A percentile compares a stretch with the other conserved stretches of the same genome.
These are phyloP conservation scores for Vitis hybrid DNA, from an alignment of 177 flowering plant genomes.

Conservation along the genomic window DNA sequence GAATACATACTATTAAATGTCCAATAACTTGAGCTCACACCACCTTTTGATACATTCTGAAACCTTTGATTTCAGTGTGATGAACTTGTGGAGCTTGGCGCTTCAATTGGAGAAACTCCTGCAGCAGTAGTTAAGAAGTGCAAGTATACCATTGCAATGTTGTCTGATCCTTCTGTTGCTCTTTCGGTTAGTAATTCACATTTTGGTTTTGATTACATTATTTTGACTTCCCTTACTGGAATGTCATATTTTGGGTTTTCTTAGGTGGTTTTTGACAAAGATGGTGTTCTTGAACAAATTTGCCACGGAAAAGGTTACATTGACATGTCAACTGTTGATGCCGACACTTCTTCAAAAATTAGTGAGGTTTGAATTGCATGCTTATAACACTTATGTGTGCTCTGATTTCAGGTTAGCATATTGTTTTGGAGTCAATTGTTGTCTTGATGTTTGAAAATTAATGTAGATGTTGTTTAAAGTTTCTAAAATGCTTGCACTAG, in stretches of 20 bases:
- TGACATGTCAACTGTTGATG: slow-evolving; percentile 98
- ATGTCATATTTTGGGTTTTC: slow-evolving; percentile 10
- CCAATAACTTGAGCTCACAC: background rate
- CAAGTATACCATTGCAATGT: slow-evolving; percentile 84
- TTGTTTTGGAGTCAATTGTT: background rate
- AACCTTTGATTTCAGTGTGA: slow-evolving; percentile 59
- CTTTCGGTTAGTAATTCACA: slow-evolving; percentile 57
- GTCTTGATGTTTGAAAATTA: background rate
- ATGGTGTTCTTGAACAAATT: slow-evolving; percentile 84
- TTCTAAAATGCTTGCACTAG: background rate
- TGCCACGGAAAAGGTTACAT: slow-evolving; percentile 80
- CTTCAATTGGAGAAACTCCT: slow-evolving; percentile 81
- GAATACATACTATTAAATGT: no score
- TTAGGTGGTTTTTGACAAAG: slow-evolving; percentile 89
- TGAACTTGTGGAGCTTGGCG: slow-evolving; percentile 83
- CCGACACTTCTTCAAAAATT: slow-evolving; percentile 79
- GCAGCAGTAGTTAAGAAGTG: slow-evolving; percentile 88
- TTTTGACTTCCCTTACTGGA: background rate
- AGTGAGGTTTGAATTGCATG: slow-evolving; percentile 51
- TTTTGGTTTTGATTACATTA: background rate
- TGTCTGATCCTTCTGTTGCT: slow-evolving; percentile 94
- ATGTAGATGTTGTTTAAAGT: background rate
- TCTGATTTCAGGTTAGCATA: background rate
- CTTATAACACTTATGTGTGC: background rate
- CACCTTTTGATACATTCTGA: background rate